Base-by-base conservation (phyloP, 116 monocot genomes). In the Zostera marina region DNA sequence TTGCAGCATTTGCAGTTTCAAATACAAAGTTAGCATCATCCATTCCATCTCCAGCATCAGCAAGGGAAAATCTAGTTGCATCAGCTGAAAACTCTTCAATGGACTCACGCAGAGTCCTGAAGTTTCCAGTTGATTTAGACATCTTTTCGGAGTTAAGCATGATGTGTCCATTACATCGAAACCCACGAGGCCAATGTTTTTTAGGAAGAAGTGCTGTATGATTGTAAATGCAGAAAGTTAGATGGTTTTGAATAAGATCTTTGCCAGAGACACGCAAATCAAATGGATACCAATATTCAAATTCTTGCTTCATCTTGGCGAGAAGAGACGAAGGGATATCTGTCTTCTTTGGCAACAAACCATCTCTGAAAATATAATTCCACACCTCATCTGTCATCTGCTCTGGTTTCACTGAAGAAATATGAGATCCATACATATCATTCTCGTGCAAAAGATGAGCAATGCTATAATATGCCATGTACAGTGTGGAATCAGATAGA, bases 101-200 rank as follows among this genome's bases (percentile, higher is more conserved):
- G 22, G 88, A 80, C 63, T 93, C 83, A 13, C 77, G 70, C 44
- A 93, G 83, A 8, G 92, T 93, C 60, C 70, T 69, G 75, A 93
- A 93, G 26, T 93, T 93, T 41, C 92, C 88, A 1, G 92, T 93
- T 7, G 92, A 93, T 63, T 93, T 93, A 19, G 92, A 93, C 92
- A 93, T 93, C 64, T 91, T 91, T 65, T 85, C 91, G 3, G 91
- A 91, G 66, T 91, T 91, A 15, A 91, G 86, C 91, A 82, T 85
- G 62, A 91, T 80, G 51, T 91, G 91, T 14, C 91, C 91, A 58
- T 86, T 91, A 79, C 91, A 91, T 17, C 91, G 77, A 63, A 86
- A 91, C 9, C 91, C 86, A 16, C 64, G 66, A 8, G 91, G 91
- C 91, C 91, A 91, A 11, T 80, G 79, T 6, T 79, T 60, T 46